phyloP scores from a whole-genome alignment of 305 asterid species.

The Rubia tinctorum region DNA sequence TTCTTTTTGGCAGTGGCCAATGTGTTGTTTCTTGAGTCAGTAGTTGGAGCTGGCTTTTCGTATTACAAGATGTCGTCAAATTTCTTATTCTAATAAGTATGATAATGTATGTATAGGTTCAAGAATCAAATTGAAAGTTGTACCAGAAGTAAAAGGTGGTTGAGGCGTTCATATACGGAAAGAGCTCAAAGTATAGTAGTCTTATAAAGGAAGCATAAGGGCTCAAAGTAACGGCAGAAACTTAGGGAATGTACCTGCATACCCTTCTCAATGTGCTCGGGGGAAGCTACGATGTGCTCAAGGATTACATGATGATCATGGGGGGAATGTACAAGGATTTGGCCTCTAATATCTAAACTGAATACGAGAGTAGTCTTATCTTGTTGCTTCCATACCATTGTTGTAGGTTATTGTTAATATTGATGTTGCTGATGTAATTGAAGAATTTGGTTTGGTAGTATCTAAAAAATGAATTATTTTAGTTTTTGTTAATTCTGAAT shows the following conservation, averaged over 20 bases:
- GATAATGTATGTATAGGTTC: neutral
- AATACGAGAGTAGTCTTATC: too few species aligned
- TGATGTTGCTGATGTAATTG: too few species aligned
- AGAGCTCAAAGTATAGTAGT: neutral
- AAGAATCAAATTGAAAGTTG: neutral
- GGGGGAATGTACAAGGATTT: neutral
- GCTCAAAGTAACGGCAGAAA: neutral
- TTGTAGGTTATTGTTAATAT: too few species aligned
- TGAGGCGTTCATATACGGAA: neutral
- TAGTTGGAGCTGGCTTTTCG: constrained; percentile 90
- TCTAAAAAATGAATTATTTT: too few species aligned
- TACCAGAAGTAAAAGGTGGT: neutral
- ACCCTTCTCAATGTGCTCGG: neutral
- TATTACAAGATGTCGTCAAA: constrained; percentile 76
- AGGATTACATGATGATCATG: neutral
- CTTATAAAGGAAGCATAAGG: neutral
- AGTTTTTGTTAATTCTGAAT: too few species aligned
- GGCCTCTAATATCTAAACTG: neutral
- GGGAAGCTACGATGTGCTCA: neutral
- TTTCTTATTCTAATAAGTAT: constrained; percentile 17
- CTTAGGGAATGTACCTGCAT: neutral
- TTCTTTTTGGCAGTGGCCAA: constrained; percentile 63
- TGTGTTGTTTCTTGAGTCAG: constrained; percentile 80
- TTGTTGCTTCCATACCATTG: too few species aligned
- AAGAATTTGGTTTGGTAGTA: too few species aligned